phyloP scores from a whole-genome alignment of 495 filamentous ascomycete genomes.

The Xylaria cubensis region DNA sequence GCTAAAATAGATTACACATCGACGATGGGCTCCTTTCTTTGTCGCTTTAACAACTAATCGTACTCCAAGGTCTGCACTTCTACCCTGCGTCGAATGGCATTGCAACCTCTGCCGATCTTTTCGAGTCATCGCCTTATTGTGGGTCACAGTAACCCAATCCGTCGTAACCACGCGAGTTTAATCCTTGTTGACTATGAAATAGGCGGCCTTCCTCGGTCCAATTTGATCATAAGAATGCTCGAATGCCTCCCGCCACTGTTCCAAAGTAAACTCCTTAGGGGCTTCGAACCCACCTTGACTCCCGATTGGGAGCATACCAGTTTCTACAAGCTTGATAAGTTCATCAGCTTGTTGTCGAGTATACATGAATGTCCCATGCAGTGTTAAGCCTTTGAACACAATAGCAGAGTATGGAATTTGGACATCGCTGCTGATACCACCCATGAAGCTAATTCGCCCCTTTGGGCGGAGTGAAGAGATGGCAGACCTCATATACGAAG shows the following conservation, averaged over 20 bases:
- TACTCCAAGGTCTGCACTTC: too few relatives aligned
- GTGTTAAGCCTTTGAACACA: conserved; percentile 44
- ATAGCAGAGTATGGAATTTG: conserved; percentile 38
- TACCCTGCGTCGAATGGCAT: background rate
- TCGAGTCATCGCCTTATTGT: background rate
- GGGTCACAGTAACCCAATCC: background rate
- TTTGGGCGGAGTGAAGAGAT: conserved; percentile 46
- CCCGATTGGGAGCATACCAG: conserved; percentile 38
- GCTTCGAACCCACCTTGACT: conserved; percentile 32
- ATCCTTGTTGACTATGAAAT: background rate
- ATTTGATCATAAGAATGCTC: background rate
- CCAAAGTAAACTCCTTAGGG: conserved; percentile 32
- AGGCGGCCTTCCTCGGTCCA: background rate
- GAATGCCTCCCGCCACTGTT: conserved; percentile 33
- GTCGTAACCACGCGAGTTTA: background rate
- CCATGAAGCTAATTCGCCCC: conserved; percentile 55
- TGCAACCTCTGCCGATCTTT: background rate
- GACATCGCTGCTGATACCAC: conserved; percentile 46
- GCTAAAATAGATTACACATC: too few relatives aligned
- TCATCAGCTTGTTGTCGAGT: conserved; percentile 36
- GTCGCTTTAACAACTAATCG: too few relatives aligned
- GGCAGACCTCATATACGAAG: conserved; percentile 48
- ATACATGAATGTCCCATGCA: conserved; percentile 56
- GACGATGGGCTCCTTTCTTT: too few relatives aligned
- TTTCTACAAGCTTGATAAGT: conserved; percentile 46